phyloP scores from a whole-genome alignment of 495 filamentous ascomycete species.

The Aspergillus nanangensis region DNA sequence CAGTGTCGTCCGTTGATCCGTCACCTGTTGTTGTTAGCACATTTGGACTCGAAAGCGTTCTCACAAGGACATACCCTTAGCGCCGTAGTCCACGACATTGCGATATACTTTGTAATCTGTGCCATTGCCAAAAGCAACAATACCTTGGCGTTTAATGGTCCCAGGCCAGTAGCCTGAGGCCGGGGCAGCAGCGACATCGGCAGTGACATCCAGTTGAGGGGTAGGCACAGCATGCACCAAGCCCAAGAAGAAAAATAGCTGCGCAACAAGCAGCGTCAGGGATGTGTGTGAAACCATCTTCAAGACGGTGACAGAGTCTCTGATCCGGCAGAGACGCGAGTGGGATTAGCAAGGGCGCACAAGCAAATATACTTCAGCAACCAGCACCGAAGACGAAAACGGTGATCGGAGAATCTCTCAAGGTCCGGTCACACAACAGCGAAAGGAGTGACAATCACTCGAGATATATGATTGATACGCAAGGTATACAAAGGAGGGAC shows the following conservation, averaged over 20 bases:
- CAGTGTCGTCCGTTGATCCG: slow-evolving; percentile 78
- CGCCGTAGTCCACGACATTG: slow-evolving; percentile 83
- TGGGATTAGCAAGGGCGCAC: not conserved
- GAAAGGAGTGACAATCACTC: not conserved
- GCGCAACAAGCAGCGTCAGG: slow-evolving; percentile 28
- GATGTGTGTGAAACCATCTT: slow-evolving; percentile 26
- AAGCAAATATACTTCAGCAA: slow-evolving; percentile 23
- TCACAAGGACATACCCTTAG: slow-evolving; percentile 44
- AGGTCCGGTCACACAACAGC: not conserved
- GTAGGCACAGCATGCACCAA: slow-evolving; percentile 40
- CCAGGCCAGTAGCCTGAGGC: slow-evolving; percentile 67
- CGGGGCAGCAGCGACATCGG: slow-evolving; percentile 9
- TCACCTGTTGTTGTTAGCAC: slow-evolving; percentile 48
- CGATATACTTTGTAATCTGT: slow-evolving; percentile 70
- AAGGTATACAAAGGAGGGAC: no score
- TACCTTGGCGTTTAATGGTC: slow-evolving; percentile 66
- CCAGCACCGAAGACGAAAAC: slow-evolving; percentile 23
- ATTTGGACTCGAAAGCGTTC: slow-evolving; percentile 9
- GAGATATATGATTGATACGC: no score
- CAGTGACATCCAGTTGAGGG: slow-evolving; percentile 14
- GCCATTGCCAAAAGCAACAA: slow-evolving; percentile 55
- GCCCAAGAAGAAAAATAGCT: slow-evolving; percentile 35
- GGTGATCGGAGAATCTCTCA: slow-evolving; percentile 18
- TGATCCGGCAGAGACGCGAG: slow-evolving; percentile 33
- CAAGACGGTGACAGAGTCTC: slow-evolving; percentile 19